A percentile compares a stretch with the other conserved stretches of the same genome.
phyloP scores from a whole-genome alignment of 108 stramenopile species.

The Tribonema minus region DNA sequence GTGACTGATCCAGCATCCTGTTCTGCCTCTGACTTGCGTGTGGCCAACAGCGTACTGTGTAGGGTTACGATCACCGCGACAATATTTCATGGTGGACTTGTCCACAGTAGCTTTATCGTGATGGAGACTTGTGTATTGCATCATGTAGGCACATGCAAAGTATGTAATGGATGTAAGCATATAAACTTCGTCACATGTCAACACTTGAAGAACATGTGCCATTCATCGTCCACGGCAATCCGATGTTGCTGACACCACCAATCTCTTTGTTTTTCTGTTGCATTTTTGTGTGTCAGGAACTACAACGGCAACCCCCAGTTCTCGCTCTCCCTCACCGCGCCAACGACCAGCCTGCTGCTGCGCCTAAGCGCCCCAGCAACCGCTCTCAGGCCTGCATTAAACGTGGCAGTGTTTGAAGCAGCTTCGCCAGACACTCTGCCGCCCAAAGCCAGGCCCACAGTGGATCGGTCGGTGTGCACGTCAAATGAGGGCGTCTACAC shows the following conservation, averaged over 20 bases:
- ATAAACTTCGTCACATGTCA: too few relatives aligned
- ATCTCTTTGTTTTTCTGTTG: neutral
- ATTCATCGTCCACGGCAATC: neutral
- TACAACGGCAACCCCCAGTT: neutral
- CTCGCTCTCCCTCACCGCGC: neutral
- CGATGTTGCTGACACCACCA: neutral
- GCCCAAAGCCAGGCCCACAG: slow-evolving; percentile 6
- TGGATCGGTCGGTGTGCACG: neutral
- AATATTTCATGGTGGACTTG: too few relatives aligned
- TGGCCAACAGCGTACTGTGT: too few relatives aligned
- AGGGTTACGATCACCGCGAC: too few relatives aligned
- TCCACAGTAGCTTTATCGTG: too few relatives aligned
- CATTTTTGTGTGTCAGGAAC: neutral
- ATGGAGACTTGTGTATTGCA: too few relatives aligned
- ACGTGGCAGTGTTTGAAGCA: slow-evolving; percentile 2
- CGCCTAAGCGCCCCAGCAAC: slow-evolving; percentile 5
- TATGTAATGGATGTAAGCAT: too few relatives aligned
- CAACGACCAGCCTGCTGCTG: neutral
- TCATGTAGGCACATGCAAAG: too few relatives aligned
- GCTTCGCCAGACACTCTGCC: neutral
- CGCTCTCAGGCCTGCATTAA: slow-evolving; percentile 11
- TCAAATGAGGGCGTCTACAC: slow-evolving; percentile 19
- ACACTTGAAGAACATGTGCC: too few relatives aligned
- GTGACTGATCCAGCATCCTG: too few relatives aligned
- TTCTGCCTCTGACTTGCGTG: too few relatives aligned